phyloP scores from a whole-genome alignment of 768 basidiomycete species.

The Chalciporus chontae region DNA sequence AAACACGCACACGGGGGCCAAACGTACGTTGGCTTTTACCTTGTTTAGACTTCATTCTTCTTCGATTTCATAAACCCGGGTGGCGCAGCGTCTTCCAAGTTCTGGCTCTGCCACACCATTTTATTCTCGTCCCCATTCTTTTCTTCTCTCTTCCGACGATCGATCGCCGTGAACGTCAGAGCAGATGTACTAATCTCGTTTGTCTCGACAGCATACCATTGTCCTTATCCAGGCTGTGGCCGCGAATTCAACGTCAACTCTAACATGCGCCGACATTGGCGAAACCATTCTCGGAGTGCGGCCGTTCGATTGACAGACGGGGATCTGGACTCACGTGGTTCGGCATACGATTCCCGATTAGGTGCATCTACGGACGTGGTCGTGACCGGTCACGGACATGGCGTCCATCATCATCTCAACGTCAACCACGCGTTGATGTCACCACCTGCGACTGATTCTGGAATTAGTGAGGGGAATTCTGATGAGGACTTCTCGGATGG shows the following conservation, averaged over 20 bases:
- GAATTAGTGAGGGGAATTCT: conserved; percentile 26
- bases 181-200: conserved; percentile 12
- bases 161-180: not conserved
- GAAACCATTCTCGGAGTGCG: conserved; percentile 50
- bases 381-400: conserved; percentile 2
- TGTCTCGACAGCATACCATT: conserved; percentile 57
- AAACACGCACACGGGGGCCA: conserved; percentile 40
- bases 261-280: conserved; percentile 78
- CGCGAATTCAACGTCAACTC: conserved; percentile 81
- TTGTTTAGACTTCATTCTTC: conserved; percentile 1
- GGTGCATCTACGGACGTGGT: not conserved
- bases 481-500: conserved; percentile 29
- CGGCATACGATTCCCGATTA: not conserved
- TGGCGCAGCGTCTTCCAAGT: conserved; percentile 21
- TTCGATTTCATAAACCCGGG: conserved; percentile 3
- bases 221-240: conserved; percentile 71
- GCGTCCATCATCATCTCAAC: conserved; percentile 8
- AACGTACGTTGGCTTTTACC: conserved; percentile 26
- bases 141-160: not conserved
- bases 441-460: conserved; percentile 28
- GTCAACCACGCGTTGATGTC: conserved; percentile 24
- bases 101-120: conserved; percentile 11
- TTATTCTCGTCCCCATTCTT: not conserved
- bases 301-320: conserved; percentile 22
- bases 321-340: not conserved